A percentile compares a stretch with the other conserved stretches of the same genome.
Evolutionary conservation across 495 filamentous ascomycete genomes (phyloP).

Genomic region (Rusavskia elegans): DNA sequence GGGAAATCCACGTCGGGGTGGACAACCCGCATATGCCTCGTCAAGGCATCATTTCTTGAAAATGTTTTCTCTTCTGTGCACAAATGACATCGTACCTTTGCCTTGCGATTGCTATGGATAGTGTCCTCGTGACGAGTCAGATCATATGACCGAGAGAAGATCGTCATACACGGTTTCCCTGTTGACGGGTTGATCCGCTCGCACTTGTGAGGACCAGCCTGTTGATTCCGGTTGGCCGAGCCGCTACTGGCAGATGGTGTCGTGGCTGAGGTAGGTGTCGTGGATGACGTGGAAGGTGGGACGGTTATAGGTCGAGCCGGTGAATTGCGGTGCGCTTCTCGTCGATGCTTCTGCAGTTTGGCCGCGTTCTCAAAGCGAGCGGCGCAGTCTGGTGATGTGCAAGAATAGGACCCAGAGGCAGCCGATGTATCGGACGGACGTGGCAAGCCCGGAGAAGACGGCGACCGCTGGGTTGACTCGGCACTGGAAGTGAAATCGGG

Average conservation of each 20-base stretch:
- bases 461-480: conserved; percentile 14
- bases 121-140: conserved; percentile 94
- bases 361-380: conserved; percentile 74
- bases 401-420: conserved; percentile 82
- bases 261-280: conserved; percentile 18
- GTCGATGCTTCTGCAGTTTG: conserved; percentile 88
- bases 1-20: conserved; percentile 74
- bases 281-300: conserved; percentile 24
- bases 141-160: conserved; percentile 97
- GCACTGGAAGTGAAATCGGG: conserved; percentile 16
- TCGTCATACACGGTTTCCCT: conserved; percentile 86
- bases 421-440: conserved; percentile 49
- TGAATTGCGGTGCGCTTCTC: conserved; percentile 62
- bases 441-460: conserved; percentile 8
- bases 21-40: conserved; percentile 80
- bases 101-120: conserved; percentile 86
- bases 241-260: conserved; percentile 35
- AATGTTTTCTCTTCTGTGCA: conserved; percentile 98
- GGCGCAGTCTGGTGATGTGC: conserved; percentile 83
- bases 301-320: conserved; percentile 16
- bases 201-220: conserved; percentile 81
- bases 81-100: conserved; percentile 85
- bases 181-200: conserved; percentile 89
- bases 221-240: conserved; percentile 48
- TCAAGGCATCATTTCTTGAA: conserved; percentile 80